phyloP scores from a whole-genome alignment of 2,329 filamentous ascomycete genomes.

The Pestalotiopsis sp. region DNA sequence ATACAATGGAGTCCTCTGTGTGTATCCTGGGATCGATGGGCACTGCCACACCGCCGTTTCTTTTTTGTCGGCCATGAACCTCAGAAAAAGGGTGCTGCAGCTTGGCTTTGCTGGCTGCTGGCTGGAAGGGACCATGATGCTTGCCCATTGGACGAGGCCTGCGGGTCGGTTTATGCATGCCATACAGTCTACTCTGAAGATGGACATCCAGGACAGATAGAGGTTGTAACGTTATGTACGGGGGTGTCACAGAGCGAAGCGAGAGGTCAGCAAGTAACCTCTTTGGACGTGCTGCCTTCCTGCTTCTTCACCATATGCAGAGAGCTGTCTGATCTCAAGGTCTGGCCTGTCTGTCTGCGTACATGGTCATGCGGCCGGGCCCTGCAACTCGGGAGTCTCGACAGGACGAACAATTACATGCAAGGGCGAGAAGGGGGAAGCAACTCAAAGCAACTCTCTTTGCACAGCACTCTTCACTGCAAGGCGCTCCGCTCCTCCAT shows the following conservation, averaged over 20 bases:
- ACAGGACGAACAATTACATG: no score
- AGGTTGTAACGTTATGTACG: not conserved
- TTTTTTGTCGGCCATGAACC: not conserved
- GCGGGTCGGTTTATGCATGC: constrained; percentile 2
- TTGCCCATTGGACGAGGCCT: not conserved
- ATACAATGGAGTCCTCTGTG: not conserved
- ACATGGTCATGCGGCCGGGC: no score
- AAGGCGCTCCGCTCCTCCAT: no score
- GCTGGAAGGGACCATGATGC: not conserved
- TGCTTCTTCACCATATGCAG: not conserved
- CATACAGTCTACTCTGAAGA: not conserved
- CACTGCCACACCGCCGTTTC: constrained; percentile 10
- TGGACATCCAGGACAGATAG: not conserved
- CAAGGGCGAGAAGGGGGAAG: no score
- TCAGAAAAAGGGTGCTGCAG: not conserved
- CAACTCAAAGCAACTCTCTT: no score
- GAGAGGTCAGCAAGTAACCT: not conserved
- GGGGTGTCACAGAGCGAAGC: not conserved
- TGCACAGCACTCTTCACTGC: no score
- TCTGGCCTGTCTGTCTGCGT: no score
- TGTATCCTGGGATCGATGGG: not conserved
- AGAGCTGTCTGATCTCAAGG: no score
- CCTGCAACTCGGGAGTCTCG: no score
- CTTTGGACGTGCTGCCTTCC: not conserved
- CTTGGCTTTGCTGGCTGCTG: not conserved